Conservation (phyloP, 805 yeast genomes). For the Candida sonorensis region DNA sequence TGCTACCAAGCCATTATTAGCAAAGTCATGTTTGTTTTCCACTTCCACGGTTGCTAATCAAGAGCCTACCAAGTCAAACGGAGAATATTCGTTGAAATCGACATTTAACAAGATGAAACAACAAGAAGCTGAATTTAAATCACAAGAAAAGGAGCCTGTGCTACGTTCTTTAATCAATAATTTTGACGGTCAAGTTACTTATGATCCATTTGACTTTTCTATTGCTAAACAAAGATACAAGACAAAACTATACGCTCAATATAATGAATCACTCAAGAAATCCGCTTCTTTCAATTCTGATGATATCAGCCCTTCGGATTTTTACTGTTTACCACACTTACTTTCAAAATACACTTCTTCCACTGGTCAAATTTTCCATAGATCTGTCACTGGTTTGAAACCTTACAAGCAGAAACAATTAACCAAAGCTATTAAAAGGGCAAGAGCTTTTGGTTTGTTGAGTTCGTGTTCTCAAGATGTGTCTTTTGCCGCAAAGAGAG, state of each 20-base stretch:
- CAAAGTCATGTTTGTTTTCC: conserved; percentile 5
- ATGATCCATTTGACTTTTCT: conserved; percentile 80
- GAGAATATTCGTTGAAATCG: conserved; percentile 10
- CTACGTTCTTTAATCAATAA: conserved; percentile 35
- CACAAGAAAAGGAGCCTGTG: conserved; percentile 18
- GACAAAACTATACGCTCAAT: conserved; percentile 22
- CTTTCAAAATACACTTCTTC: conserved; percentile 59
- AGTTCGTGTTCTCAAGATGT: conserved; percentile 66
- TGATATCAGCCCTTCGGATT: conserved; percentile 60
- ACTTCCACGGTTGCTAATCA: conserved; percentile 5
- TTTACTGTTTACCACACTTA: conserved; percentile 65
- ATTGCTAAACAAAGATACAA: conserved; percentile 50
- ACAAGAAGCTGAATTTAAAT: conserved; percentile 13
- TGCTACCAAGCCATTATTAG: too few species aligned
- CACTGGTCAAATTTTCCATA: conserved; percentile 72
- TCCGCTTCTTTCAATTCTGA: conserved; percentile 26
- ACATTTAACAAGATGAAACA: conserved; percentile 15
- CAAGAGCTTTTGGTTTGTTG: conserved; percentile 73
- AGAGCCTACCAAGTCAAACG: conserved; percentile 1
- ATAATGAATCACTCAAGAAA: conserved; percentile 18
- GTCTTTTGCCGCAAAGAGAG: conserved; percentile 29
- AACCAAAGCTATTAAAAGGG: conserved; percentile 72
- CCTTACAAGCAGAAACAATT: conserved; percentile 62
- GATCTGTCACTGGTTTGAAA: conserved; percentile 63
- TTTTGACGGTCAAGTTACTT: conserved; percentile 47